phyloP scores from a whole-genome alignment of 1,139 yeast species.

The Lodderomyces oxycetoniae region DNA sequence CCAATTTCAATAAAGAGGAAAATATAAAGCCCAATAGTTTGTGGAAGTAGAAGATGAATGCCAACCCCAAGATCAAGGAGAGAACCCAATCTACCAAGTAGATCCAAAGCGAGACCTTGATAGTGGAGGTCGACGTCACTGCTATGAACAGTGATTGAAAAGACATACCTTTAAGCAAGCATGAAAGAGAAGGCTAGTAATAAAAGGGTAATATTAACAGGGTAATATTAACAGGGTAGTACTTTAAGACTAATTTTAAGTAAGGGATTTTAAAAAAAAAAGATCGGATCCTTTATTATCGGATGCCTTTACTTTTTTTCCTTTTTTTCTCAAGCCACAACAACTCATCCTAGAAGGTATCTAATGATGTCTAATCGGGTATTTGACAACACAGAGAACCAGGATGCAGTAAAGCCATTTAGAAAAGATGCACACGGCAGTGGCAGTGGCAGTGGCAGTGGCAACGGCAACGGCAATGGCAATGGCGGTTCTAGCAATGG shows the following conservation, averaged over 20 bases:
- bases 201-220: no score
- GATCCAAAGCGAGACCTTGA: conserved; percentile 62
- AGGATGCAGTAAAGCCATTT: conserved; percentile 2
- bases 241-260: no score
- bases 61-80: conserved; percentile 55
- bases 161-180: conserved; percentile 5
- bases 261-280: background rate
- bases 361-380: conserved; percentile 5
- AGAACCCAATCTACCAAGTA: conserved; percentile 81
- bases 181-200: no score
- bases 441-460: conserved; percentile 3
- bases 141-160: conserved; percentile 23
- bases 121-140: conserved; percentile 14
- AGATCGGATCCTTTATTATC: background rate
- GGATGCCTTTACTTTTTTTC: background rate
- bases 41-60: conserved; percentile 71
- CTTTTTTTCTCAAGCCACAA: no score
- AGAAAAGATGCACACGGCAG: conserved; percentile 6
- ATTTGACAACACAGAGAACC: conserved; percentile 6
- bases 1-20: conserved; percentile 45
- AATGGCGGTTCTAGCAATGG: conserved; percentile 5
- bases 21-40: conserved; percentile 63
- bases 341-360: no score
- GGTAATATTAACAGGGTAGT: no score
- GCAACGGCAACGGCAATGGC: conserved; percentile 5